These are phyloP conservation scores for Neofusicoccum sp. DNA, from an alignment of 2,329 filamentous ascomycete species.

Conservation along the genomic window DNA sequence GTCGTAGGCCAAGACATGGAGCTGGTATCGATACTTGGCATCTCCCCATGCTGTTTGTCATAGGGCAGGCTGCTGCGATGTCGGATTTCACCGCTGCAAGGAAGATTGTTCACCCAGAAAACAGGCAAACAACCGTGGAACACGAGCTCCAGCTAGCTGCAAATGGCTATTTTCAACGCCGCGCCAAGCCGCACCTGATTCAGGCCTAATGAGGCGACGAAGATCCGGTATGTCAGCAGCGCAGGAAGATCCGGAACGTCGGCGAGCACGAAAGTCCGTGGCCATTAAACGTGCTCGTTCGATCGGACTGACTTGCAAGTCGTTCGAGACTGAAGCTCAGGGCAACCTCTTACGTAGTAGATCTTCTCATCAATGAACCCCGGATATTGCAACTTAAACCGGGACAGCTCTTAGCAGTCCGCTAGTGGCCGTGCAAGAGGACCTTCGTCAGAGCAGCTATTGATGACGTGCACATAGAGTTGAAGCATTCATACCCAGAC, in stretches of 20 bases:
- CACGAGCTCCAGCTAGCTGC: background rate
- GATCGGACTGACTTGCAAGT: background rate
- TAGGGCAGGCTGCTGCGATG: slow-evolving; percentile 4
- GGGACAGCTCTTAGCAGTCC: no score
- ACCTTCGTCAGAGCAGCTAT: no score
- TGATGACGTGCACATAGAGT: no score
- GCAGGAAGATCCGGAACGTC: background rate
- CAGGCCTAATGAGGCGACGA: background rate
- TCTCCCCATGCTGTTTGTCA: no score
- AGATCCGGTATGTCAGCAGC: background rate
- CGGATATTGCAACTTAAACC: no score
- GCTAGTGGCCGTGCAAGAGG: no score
- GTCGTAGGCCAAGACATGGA: no score
- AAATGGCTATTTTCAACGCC: background rate
- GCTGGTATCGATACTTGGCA: background rate
- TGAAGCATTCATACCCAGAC: no score
- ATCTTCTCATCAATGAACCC: background rate
- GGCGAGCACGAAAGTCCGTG: background rate
- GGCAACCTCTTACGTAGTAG: background rate
- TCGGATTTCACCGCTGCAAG: background rate
- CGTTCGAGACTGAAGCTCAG: background rate
- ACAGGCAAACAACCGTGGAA: no score
- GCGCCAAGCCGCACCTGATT: background rate
- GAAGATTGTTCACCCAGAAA: background rate
- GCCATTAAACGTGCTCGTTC: background rate